phyloP scores from a whole-genome alignment of 345 rosid species.

The Hibiscus syriacus region DNA sequence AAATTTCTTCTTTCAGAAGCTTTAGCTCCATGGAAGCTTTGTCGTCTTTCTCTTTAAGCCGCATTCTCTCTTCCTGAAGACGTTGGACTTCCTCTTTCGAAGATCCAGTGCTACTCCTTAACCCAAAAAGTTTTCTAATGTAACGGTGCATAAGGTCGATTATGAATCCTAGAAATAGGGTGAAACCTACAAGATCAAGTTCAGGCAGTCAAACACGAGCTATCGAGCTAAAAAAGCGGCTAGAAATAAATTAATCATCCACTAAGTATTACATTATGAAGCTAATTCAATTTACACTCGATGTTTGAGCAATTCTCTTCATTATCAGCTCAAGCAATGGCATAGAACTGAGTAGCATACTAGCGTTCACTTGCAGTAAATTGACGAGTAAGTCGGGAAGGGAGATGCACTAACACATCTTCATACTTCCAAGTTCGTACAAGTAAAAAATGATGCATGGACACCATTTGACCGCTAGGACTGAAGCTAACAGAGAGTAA shows the following conservation, averaged over 20 bases:
- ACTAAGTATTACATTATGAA: not conserved
- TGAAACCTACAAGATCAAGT: no score
- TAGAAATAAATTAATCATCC: not conserved
- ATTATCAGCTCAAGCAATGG: no score
- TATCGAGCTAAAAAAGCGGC: not conserved
- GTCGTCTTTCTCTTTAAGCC: conserved; percentile 62
- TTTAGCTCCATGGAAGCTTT: conserved; percentile 49
- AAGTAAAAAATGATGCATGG: no score
- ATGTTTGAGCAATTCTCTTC: not conserved
- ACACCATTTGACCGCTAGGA: no score
- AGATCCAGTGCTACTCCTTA: conserved; percentile 52
- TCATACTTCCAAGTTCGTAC: no score
- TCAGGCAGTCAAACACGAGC: conserved; percentile 5
- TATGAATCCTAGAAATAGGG: conserved; percentile 77
- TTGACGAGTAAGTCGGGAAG: no score
- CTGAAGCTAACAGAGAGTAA: no score
- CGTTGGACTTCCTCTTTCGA: conserved; percentile 56
- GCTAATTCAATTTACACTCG: not conserved
- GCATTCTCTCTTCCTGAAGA: conserved; percentile 48
- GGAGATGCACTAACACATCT: no score
- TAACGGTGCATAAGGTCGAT: conserved; percentile 79
- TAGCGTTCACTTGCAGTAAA: no score
- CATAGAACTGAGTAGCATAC: no score
- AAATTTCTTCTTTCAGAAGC: conserved; percentile 43
- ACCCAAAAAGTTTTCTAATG: conserved; percentile 49